Percentiles rank a stretch among this genome's conserved stretches.
Conservation (phyloP, 306 rosid genomes). For the Psophocarpus tetragonolobus region DNA sequence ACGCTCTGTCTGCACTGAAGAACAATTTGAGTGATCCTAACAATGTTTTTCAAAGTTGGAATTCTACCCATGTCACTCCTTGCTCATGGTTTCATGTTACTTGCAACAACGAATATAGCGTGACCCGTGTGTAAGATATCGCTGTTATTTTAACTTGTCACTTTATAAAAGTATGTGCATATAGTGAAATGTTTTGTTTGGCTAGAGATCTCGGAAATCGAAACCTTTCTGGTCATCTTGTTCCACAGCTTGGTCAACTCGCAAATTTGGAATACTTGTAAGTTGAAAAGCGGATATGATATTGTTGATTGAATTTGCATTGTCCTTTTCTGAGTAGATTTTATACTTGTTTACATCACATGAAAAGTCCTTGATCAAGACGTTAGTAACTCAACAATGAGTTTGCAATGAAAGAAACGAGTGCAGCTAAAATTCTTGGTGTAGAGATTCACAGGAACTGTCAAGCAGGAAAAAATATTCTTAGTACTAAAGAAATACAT, state of each 20-base stretch:
- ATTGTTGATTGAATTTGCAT: neutral
- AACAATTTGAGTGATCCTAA: slow-evolving; percentile 55
- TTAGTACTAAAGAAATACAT: neutral
- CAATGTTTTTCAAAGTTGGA: slow-evolving; percentile 71
- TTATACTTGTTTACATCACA: neutral
- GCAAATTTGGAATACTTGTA: slow-evolving; percentile 71
- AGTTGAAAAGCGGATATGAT: slow-evolving; percentile 30
- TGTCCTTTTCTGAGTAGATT: neutral
- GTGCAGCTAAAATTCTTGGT: neutral
- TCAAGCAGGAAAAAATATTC: neutral
- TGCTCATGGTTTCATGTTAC: slow-evolving; percentile 83
- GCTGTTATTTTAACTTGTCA: neutral
- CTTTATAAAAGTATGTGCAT: neutral
- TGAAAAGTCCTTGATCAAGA: neutral
- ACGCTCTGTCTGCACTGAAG: slow-evolving; percentile 64
- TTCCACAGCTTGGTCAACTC: slow-evolving; percentile 65
- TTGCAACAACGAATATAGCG: slow-evolving; percentile 56
- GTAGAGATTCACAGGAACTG: neutral
- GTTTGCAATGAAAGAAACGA: neutral
- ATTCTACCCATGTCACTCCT: slow-evolving; percentile 69
- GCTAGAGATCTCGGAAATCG: slow-evolving; percentile 84
- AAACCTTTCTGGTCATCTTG: slow-evolving; percentile 65
- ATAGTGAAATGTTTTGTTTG: slow-evolving; percentile 14
- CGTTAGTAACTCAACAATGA: neutral
- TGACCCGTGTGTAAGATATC: slow-evolving; percentile 69